Evolutionary conservation across 176 grass and related monocot species (phyloP).

Genomic region (Eragrostis curvula): DNA sequence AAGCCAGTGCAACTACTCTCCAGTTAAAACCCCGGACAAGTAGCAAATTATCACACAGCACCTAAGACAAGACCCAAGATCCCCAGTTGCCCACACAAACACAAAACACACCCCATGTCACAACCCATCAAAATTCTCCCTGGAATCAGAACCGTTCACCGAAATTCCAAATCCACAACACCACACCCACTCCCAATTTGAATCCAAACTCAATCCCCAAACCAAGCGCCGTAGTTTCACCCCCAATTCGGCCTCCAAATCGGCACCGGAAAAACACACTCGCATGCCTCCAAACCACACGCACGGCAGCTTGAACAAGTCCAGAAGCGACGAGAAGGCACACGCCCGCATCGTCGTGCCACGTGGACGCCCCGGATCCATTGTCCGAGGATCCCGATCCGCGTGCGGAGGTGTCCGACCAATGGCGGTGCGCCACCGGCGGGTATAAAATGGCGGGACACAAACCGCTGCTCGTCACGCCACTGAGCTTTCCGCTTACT

Average conservation of each 20-base stretch:
- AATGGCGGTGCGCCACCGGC: slow-evolving; percentile 24
- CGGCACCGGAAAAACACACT: slow-evolving; percentile 55
- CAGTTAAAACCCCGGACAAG: not conserved
- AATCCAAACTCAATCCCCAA: not conserved
- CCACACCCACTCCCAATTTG: slow-evolving; percentile 6
- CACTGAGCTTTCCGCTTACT: not conserved
- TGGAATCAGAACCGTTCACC: not conserved
- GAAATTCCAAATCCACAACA: slow-evolving; percentile 20
- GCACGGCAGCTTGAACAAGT: not conserved
- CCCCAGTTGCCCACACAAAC: not conserved
- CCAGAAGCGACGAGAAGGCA: slow-evolving; percentile 25
- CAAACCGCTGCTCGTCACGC: not conserved
- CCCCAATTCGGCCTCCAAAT: slow-evolving; percentile 18
- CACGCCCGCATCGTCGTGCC: not conserved
- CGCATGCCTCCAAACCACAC: rapidly evolving
- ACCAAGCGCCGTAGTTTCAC: not conserved
- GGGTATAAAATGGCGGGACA: slow-evolving; percentile 30
- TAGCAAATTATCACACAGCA: not conserved
- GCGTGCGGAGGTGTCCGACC: not conserved
- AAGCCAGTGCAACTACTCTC: not conserved
- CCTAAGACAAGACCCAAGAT: not conserved
- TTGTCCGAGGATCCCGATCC: slow-evolving; percentile 47
- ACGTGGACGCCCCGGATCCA: slow-evolving; percentile 42
- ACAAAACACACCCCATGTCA: not conserved
- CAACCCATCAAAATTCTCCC: slow-evolving; percentile 42